Conservation (phyloP, 805 yeast species). For the Teunomyces lycoperdinae region DNA sequence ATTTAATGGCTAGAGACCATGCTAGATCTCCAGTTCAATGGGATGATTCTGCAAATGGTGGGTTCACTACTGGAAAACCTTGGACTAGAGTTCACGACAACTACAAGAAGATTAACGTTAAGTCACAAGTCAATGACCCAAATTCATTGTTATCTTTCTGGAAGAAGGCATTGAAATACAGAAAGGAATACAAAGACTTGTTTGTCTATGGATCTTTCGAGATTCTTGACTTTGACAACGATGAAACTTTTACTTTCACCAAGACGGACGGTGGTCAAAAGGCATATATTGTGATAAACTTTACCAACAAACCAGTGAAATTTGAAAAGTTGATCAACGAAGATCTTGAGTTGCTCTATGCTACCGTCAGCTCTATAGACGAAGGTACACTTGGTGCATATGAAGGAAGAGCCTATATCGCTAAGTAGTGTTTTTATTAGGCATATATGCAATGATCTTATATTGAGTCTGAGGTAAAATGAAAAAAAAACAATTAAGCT, state of each 20-base stretch:
- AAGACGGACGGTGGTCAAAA: constrained; percentile 30
- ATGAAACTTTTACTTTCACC: constrained; percentile 38
- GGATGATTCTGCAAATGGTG: constrained; percentile 42
- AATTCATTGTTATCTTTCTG: constrained; percentile 46
- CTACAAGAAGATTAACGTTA: constrained; percentile 48
- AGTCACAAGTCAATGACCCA: constrained; percentile 44
- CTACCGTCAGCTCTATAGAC: constrained; percentile 6
- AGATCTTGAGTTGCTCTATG: constrained; percentile 8
- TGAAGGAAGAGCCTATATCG: constrained; percentile 11
- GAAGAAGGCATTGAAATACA: constrained; percentile 37
- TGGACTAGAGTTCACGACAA: constrained; percentile 54
- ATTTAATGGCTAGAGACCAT: constrained; percentile 48
- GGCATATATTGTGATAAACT: constrained; percentile 23
- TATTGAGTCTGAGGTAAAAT: neutral
- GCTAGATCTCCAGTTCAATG: constrained; percentile 58
- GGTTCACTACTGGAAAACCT: constrained; percentile 47
- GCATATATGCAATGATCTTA: neutral
- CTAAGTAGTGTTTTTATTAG: neutral
- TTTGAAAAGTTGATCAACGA: constrained; percentile 10
- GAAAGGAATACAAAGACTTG: constrained; percentile 46
- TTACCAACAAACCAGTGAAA: constrained; percentile 13
- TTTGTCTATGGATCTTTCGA: constrained; percentile 47
- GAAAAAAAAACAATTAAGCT: neutral
- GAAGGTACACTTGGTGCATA: constrained; percentile 11
- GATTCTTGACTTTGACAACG: constrained; percentile 42